Conservation (phyloP, 345 rosid species). For the Eucalyptus camaldulensis region DNA sequence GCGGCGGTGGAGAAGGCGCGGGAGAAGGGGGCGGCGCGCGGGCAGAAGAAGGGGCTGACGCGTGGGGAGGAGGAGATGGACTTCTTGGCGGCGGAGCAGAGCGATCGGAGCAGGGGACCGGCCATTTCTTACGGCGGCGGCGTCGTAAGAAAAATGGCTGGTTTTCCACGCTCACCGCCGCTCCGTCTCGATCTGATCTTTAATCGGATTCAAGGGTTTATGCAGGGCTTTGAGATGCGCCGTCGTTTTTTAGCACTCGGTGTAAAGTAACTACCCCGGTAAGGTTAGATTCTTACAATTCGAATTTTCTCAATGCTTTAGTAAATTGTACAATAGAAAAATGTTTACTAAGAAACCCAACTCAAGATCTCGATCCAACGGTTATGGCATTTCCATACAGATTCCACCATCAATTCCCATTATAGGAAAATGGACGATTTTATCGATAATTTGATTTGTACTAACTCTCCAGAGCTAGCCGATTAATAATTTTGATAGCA, state of each 20-base stretch:
- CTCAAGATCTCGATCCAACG: neutral
- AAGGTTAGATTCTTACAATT: neutral
- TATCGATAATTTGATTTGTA: accelerated
- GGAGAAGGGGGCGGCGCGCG: slow-evolving; percentile 1
- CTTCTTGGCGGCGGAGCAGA: slow-evolving; percentile 43
- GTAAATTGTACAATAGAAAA: neutral
- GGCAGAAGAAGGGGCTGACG: slow-evolving; percentile 6
- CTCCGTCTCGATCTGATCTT: neutral
- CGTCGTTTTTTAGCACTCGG: neutral
- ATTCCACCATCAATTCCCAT: accelerated
- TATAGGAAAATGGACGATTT: accelerated
- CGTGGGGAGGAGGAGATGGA: slow-evolving; percentile 17
- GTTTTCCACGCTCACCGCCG: neutral
- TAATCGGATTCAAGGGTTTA: neutral
- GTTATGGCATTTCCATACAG: neutral
- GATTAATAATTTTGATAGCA: neutral
- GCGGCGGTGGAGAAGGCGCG: slow-evolving; percentile 45
- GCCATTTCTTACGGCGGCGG: slow-evolving; percentile 30
- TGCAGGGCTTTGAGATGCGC: neutral
- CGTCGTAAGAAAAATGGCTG: neutral
- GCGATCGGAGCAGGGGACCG: slow-evolving; percentile 68
- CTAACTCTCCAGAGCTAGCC: neutral
- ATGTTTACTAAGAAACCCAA: neutral
- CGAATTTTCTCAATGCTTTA: neutral
- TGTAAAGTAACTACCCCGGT: neutral